These are phyloP conservation scores for Phytophthora crassamura DNA, from an alignment of 352 stramenopile species.

Conservation along the genomic window DNA sequence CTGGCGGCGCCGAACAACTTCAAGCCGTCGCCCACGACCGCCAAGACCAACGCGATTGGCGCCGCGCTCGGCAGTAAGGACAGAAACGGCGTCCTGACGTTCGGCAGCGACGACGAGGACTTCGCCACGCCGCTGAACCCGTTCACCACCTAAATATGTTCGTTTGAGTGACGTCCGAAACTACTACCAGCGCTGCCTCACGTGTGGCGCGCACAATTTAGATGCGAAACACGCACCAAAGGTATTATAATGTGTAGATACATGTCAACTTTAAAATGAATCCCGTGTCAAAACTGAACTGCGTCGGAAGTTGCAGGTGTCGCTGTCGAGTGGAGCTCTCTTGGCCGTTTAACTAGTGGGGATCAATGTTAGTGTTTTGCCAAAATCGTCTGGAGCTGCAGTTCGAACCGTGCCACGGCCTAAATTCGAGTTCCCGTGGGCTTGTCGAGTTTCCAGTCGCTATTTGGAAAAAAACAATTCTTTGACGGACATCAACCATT, in stretches of 20 bases:
- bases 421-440: no score
- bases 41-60: conserved; percentile 25
- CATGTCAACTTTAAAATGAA: neutral
- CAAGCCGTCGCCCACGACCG: conserved; percentile 38
- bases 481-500: no score
- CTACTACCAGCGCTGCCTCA: conserved; percentile 14
- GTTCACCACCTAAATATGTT: conserved; percentile 53
- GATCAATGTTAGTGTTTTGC: no score
- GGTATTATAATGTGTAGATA: conserved; percentile 31
- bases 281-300: neutral
- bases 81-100: conserved; percentile 37
- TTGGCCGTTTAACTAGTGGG: no score
- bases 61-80: conserved; percentile 41
- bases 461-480: no score
- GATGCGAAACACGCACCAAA: conserved; percentile 27
- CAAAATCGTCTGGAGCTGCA: no score
- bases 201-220: conserved; percentile 27
- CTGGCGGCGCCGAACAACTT: conserved; percentile 58
- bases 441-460: no score
- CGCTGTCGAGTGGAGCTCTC: neutral
- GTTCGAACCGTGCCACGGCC: no score
- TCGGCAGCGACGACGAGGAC: conserved; percentile 63
- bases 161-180: conserved; percentile 32
- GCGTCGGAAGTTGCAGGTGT: neutral
- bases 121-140: conserved; percentile 61